phyloP scores from a whole-genome alignment of 768 basidiomycete genomes.

The Boletellus ananiceps region DNA sequence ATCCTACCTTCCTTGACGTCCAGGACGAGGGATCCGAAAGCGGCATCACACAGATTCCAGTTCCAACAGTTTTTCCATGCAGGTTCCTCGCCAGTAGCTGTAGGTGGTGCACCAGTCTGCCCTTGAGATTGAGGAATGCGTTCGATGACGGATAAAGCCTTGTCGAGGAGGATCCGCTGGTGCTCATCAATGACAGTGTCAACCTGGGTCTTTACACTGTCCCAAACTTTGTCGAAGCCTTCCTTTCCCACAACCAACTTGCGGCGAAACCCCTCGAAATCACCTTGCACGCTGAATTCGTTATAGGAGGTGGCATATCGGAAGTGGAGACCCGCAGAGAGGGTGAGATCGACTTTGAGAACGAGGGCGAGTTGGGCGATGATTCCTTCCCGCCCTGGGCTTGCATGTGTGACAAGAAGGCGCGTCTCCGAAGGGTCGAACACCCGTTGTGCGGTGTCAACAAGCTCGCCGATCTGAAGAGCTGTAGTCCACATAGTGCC shows the following conservation, averaged over 20 bases:
- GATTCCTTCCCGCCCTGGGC: conserved; percentile 89
- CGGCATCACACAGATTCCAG: conserved; percentile 96
- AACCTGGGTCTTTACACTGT: conserved; percentile 86
- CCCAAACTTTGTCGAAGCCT: conserved; percentile 89
- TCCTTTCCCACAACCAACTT: conserved; percentile 79
- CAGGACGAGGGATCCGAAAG: conserved; percentile 82
- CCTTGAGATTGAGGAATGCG: conserved; percentile 60
- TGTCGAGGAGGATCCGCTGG: conserved; percentile 83
- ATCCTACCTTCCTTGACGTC: conserved; percentile 91
- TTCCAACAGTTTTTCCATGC: conserved; percentile 99
- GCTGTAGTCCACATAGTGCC: conserved; percentile 99
- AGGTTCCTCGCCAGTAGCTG: conserved; percentile 71
- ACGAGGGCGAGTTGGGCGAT: conserved; percentile 86
- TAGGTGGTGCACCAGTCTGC: conserved; percentile 36
- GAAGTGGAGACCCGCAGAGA: conserved; percentile 96
- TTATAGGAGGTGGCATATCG: conserved; percentile 95
- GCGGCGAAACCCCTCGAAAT: conserved; percentile 81
- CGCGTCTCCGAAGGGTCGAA: conserved; percentile 93
- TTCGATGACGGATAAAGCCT: conserved; percentile 81
- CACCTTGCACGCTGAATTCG: conserved; percentile 89
- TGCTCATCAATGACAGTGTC: conserved; percentile 88
- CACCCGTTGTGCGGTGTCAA: conserved; percentile 94
- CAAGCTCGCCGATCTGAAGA: conserved; percentile 94
- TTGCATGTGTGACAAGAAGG: conserved; percentile 86
- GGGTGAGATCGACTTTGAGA: conserved; percentile 89